Base-by-base conservation (phyloP, 2,329 filamentous ascomycete genomes). In the Decorospora gaudefroyi region DNA sequence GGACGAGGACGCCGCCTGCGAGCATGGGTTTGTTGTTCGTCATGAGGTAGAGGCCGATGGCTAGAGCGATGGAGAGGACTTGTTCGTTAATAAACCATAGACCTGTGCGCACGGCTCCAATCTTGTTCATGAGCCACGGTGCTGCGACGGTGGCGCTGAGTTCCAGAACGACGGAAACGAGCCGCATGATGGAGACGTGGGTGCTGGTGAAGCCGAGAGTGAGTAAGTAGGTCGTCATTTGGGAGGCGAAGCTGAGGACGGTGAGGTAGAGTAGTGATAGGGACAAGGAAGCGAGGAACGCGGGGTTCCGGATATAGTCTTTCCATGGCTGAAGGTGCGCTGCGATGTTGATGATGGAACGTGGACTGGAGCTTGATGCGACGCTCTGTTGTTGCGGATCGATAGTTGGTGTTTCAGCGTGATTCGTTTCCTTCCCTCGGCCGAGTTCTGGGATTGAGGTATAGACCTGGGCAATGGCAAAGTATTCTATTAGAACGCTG, bases 51-150 rank as follows among this genome's bases (percentile, higher is more conserved):
- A 67, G 36, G 2, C 53, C 54, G 13, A 71, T 64, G 57, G 72
- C 53, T 36, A 78, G 62, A 62, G 73, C 52, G 55, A 82, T 49
- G 32, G 78, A 83, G 2, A 73, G 43, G n/a, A 85, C 72, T 61
- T 90, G 85, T 80, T 83, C 87, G 42, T 78, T 83, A 7, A 85
- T 62, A 50, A 82, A 83, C 87, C 87, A 90, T 3, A 90, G 74
- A 0, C 86, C 87, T 0, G 79, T 76, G n/a, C 87, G 74, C 6
- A 88, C 73, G 1, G 74, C 61, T 15, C 75, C 74, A 4, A 77
- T 75, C 3, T 59, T 64, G 2, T 55, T 56, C 74, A 83, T 83
- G 10, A 85, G 61, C 41, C 71, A 68, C 0, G 84, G 84, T 0
- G 78, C 81, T 0, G 78, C 61, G 75, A 80, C 84, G 0, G 84